Evolutionary conservation across 306 rosid genomes (phyloP), one percentile per base, ranked within the genome.

Genomic region (Myrica gale): DNA sequence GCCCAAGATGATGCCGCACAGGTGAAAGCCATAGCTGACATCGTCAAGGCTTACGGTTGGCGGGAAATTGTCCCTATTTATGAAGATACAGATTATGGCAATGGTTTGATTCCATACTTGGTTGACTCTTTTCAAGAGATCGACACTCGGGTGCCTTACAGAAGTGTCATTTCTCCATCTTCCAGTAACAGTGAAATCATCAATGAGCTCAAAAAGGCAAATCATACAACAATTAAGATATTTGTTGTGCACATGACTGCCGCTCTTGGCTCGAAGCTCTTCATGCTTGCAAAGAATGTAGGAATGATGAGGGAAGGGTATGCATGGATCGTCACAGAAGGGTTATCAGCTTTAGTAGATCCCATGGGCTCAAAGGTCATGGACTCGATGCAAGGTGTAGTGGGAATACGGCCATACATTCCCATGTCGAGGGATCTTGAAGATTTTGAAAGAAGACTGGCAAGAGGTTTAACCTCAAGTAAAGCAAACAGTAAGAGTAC

Each of bases 321-420:
- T 50, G 79, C 81, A 6, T 86, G 57, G 85, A 63, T 72, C 5
- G 21, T 53, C 55, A 48, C 81, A 6, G 66, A 78, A 51, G 81
- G 68, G 11, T 13, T 83, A 41, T 77, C 87, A 1, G 11, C 69
- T 45, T 10, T 66, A 44, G 2, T 83, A 1, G 9, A 74, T 77
- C 74, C 85, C 0, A 5, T 3, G 48, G 74, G 2, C 15, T 50
- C 74, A 50, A 6, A 63, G 21, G 56, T 44, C 42, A 17, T 78
- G 60, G 76, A 75, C 11, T 76, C 76, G 9, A 83, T 83, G 89
- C 85, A 83, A 75, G 87, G 89, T 32, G 81, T 83, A 1, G 17
- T 83, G 20, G 87, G 89, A 41, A 67, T 86, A 37, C 78, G 74
- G 76, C 80, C 87, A 0, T 20, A 19, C 20, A 12, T 83, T 16